phyloP scores from a whole-genome alignment of 108 stramenopile genomes.

The Fragilariopsis cylindrus region DNA sequence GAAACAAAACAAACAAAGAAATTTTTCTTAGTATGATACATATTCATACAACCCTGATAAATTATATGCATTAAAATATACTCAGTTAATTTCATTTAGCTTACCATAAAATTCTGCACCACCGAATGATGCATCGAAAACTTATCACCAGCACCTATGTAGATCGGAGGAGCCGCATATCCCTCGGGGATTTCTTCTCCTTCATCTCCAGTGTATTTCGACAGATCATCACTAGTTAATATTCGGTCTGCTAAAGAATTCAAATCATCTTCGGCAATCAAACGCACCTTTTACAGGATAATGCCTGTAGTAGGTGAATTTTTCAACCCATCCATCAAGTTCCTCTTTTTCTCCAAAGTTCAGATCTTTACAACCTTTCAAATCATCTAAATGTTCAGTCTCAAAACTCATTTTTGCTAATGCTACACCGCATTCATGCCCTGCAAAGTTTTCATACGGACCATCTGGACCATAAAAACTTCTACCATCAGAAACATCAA shows the following conservation, averaged over 20 bases:
- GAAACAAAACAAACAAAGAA: no score
- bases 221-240: conserved; percentile 68
- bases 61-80: not conserved
- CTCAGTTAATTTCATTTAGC: not conserved
- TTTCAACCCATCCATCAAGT: conserved; percentile 90
- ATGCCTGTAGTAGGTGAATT: conserved; percentile 87
- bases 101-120: conserved; percentile 73
- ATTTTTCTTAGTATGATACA: no score
- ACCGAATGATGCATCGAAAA: conserved; percentile 96
- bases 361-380: conserved; percentile 70
- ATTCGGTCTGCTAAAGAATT: conserved; percentile 53
- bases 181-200: conserved; percentile 64
- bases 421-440: conserved; percentile 92
- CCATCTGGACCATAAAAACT: conserved; percentile 94
- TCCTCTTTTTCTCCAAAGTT: conserved; percentile 79
- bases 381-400: conserved; percentile 74
- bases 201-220: conserved; percentile 50
- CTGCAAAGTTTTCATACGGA: conserved; percentile 85
- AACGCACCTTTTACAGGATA: conserved; percentile 90
- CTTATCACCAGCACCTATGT: conserved; percentile 77
- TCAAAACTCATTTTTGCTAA: conserved; percentile 95
- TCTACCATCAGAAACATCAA: conserved; percentile 89
- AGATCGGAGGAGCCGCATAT: conserved; percentile 81
- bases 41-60: no score
- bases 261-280: conserved; percentile 68